Evolutionary conservation across 176 grass and related monocot species (phyloP).

Genomic region (Puccinellia tenuiflora): DNA sequence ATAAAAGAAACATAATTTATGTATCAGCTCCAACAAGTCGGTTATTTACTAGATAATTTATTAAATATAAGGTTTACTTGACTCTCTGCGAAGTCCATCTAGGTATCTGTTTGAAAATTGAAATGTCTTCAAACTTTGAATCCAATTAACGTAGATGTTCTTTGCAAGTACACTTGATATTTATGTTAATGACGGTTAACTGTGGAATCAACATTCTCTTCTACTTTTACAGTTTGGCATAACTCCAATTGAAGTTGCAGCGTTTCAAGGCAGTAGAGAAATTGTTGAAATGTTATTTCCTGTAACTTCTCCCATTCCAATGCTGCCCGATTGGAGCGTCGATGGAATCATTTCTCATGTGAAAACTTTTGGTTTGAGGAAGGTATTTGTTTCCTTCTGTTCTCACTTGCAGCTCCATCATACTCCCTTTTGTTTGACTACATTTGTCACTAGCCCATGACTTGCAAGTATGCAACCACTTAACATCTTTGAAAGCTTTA

Average conservation of each 20-base stretch:
- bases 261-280: neutral
- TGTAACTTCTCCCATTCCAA: slow-evolving; percentile 1
- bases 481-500: neutral
- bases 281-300: slow-evolving; percentile 17
- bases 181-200: neutral
- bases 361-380: neutral
- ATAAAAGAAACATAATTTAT: neutral
- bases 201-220: neutral
- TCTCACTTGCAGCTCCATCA: neutral
- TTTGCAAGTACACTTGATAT: neutral
- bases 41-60: neutral
- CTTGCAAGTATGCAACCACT: neutral
- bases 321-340: slow-evolving; percentile 7
- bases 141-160: neutral
- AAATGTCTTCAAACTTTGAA: neutral
- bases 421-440: neutral
- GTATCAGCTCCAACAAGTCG: too few species aligned
- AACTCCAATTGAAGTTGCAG: neutral
- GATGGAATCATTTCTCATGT: slow-evolving; percentile 21
- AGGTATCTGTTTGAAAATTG: neutral
- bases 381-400: neutral
- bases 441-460: neutral
- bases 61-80: neutral
- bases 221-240: neutral
- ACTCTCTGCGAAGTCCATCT: neutral